Evolutionary conservation across 2,329 filamentous ascomycete genomes (phyloP), one percentile per base, ranked within the genome.

Genomic region (Penicillium sclerotiorum): DNA sequence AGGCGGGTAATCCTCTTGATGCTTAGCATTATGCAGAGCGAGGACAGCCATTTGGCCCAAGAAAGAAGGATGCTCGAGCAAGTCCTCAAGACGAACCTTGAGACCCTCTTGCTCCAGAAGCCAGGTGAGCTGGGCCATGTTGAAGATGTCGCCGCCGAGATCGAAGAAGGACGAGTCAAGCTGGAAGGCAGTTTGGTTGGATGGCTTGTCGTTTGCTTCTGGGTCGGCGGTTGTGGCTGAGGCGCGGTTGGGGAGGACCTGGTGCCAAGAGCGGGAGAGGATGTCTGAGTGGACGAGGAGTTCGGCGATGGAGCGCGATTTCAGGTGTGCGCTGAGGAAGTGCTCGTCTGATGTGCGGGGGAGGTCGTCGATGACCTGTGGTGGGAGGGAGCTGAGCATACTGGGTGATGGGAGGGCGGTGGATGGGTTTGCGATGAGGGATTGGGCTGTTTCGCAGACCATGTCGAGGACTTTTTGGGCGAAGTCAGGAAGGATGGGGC

Each of bases 141-240:
- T 67, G 56, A 74, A 68, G 23, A 76, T 63, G 36, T 74, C 72
- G 8, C 72, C 72, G 4, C 71, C 71, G 3, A 73, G 65, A 3
- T 70, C 67, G 47, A 73, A 74, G 61, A 75, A 74, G 2, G 70
- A 73, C 0, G 70, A 69, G 33, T 73, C 68, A 13, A 72, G 64
- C 32, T 71, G 69, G 61, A 70, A 66, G 2, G 62, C 22, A 1
- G 63, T 47, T 17, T 60, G 56, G 3, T 51, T 49, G 22, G 37
- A 47, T 13, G 37, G 45, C 36, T 57, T 61, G 8, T 56, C 60
- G 23, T 58, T 52, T 8, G 57, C 45, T 12, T 63, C 56, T 8
- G 62, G 42, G 12, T 49, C 51, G 4, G 37, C 23, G 2, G 46
- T 22, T 0, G 13, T 23, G 11, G 28, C 12, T 1, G 50, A 17